phyloP scores from a whole-genome alignment of 257 asterid species.

The Avicennia marina region DNA sequence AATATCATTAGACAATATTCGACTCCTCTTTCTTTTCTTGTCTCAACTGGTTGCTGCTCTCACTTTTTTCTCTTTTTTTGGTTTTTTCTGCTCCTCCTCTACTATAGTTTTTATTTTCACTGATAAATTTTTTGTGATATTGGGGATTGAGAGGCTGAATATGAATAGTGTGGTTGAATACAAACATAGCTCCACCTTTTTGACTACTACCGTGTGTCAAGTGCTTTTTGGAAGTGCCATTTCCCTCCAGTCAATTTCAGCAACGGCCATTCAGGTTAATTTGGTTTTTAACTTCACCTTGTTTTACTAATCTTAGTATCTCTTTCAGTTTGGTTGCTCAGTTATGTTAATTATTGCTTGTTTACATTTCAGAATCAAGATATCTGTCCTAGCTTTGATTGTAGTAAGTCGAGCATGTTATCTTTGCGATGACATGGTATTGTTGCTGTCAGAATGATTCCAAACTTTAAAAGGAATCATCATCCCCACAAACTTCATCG shows the following conservation, averaged over 20 bases:
- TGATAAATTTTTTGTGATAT: constrained; percentile 20
- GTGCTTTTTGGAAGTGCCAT: constrained; percentile 21
- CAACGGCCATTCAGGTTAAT: constrained; percentile 9
- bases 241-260: constrained; percentile 18
- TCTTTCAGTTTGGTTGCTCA: neutral
- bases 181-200: constrained; percentile 29
- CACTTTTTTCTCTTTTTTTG: constrained; percentile 21
- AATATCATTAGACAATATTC: constrained; percentile 51
- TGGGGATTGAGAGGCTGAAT: constrained; percentile 20
- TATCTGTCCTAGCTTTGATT: constrained; percentile 2
- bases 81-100: constrained; percentile 24
- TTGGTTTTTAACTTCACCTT: constrained; percentile 13
- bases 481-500: constrained; percentile 21
- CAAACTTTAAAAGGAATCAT: constrained; percentile 17
- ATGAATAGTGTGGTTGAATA: constrained; percentile 40
- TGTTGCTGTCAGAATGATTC: constrained; percentile 18
- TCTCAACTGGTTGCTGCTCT: constrained; percentile 33
- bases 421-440: constrained; percentile 6
- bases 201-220: constrained; percentile 31
- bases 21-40: constrained; percentile 76
- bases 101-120: constrained; percentile 9
- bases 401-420: neutral
- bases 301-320: constrained; percentile 8
- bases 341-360: neutral
- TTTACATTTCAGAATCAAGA: neutral